Evolutionary conservation across 2,329 filamentous ascomycete species (phyloP).

Genomic region (Fusarium bulbicola): DNA sequence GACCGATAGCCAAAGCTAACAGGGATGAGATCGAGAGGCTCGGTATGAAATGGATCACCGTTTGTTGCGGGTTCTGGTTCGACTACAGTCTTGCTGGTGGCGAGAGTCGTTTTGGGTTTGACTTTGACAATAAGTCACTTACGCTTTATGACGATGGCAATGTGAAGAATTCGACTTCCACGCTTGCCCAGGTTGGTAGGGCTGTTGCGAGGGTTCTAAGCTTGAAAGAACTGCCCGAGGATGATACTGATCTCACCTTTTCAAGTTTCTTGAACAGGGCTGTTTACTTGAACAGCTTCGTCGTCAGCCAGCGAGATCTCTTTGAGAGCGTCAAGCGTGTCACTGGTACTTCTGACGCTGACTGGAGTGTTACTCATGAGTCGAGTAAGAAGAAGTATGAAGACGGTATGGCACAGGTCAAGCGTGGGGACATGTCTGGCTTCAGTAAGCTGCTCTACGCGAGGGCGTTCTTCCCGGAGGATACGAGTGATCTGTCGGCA

Average conservation of each 20-base stretch:
- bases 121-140: conserved; percentile 53
- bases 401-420: conserved; percentile 54
- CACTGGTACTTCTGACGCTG: conserved; percentile 61
- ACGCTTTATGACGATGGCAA: conserved; percentile 60
- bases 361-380: conserved; percentile 67
- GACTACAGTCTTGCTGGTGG: conserved; percentile 57
- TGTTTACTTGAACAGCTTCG: conserved; percentile 65
- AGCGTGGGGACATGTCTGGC: conserved; percentile 52
- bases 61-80: conserved; percentile 65
- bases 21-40: conserved; percentile 52
- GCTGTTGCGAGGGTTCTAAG: conserved; percentile 61
- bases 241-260: conserved; percentile 42
- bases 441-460: conserved; percentile 62
- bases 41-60: conserved; percentile 55
- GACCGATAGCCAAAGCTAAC: conserved; percentile 29
- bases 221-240: conserved; percentile 54
- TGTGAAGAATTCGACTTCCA: conserved; percentile 51
- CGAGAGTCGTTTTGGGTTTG: conserved; percentile 55
- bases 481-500: conserved; percentile 46
- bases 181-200: conserved; percentile 63
- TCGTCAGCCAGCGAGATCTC: conserved; percentile 69
- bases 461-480: conserved; percentile 56
- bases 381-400: conserved; percentile 55
- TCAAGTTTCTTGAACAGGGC: conserved; percentile 55
- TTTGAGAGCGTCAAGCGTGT: conserved; percentile 67